These are phyloP conservation scores for Hypholoma fasciculare DNA, from an alignment of 768 basidiomycete species.

Conservation along the genomic window DNA sequence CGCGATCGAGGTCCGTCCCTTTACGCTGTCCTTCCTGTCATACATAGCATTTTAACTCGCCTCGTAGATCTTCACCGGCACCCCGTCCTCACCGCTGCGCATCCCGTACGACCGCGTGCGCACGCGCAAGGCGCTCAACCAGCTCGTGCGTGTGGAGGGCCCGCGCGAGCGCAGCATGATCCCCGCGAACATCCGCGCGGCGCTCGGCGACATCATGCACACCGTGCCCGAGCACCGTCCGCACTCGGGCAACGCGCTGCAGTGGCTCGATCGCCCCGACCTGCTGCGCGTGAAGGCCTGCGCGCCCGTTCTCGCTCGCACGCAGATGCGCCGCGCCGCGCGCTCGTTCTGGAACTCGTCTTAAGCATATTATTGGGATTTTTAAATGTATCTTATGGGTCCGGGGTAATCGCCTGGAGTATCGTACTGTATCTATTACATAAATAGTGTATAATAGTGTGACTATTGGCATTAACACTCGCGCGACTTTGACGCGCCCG, in stretches of 20 bases:
- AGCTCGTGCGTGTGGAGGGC: not conserved
- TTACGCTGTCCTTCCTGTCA: not conserved
- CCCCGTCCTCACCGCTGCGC: not conserved
- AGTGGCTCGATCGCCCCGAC: not conserved
- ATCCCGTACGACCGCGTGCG: not conserved
- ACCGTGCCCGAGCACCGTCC: slow-evolving; percentile 3
- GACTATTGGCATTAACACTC: too few relatives aligned
- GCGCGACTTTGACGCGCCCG: too few relatives aligned
- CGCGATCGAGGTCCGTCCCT: slow-evolving; percentile 11
- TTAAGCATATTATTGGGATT: not conserved
- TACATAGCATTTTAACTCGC: not conserved
- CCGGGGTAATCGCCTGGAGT: not conserved
- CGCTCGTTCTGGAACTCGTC: slow-evolving; percentile 2
- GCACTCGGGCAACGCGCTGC: slow-evolving; percentile 6
- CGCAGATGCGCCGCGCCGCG: slow-evolving; percentile 1
- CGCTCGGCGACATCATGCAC: slow-evolving; percentile 2
- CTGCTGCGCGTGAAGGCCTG: slow-evolving; percentile 2
- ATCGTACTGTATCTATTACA: too few relatives aligned
- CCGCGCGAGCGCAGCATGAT: not conserved
- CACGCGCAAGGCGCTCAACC: not conserved
- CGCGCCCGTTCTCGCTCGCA: slow-evolving; percentile 1
- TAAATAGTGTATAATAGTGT: too few relatives aligned
- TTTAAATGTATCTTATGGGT: too few relatives aligned
- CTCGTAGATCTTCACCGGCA: slow-evolving; percentile 8
- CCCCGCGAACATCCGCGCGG: not conserved